These are phyloP conservation scores for Fusarium temperatum DNA, from an alignment of 2,329 filamentous ascomycete species.

Conservation along the genomic window DNA sequence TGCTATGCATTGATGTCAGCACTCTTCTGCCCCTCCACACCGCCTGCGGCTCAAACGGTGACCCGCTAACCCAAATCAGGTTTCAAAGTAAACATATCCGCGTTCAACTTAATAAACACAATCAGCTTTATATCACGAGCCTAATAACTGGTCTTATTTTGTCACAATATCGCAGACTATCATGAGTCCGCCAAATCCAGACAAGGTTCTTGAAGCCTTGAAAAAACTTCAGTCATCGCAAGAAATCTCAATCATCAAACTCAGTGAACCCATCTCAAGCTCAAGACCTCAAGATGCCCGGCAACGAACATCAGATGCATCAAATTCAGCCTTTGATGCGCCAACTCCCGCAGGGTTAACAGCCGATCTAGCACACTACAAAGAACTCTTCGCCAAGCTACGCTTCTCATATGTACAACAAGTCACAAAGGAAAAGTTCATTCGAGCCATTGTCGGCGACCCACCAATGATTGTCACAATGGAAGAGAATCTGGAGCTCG, in stretches of 20 bases:
- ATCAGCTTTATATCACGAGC: background rate
- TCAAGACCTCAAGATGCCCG: slow-evolving; percentile 51
- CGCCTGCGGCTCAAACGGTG: slow-evolving; percentile 16
- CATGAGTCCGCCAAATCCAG: slow-evolving; percentile 48
- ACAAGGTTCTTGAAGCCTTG: slow-evolving; percentile 59
- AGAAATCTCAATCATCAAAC: slow-evolving; percentile 77
- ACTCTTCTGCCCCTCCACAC: slow-evolving; percentile 33
- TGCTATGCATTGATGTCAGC: slow-evolving; percentile 23
- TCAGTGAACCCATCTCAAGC: slow-evolving; percentile 77
- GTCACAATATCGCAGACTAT: too few species aligned
- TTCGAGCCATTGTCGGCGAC: slow-evolving; percentile 90
- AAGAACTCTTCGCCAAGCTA: slow-evolving; percentile 93
- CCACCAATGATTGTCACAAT: slow-evolving; percentile 85
- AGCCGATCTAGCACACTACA: slow-evolving; percentile 88
- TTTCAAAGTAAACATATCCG: slow-evolving; percentile 52
- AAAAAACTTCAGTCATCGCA: slow-evolving; percentile 64
- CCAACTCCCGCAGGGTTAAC: slow-evolving; percentile 80
- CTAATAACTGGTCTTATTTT: background rate
- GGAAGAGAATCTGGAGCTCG: slow-evolving; percentile 82
- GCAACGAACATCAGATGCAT: slow-evolving; percentile 77
- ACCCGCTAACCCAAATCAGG: slow-evolving; percentile 43
- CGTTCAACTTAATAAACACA: slow-evolving; percentile 1
- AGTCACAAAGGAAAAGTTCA: slow-evolving; percentile 97
- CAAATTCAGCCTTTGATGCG: slow-evolving; percentile 69
- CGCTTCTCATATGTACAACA: slow-evolving; percentile 98